Conservation (phyloP, 1,139 yeast genomes). For the Debaryomyces singareniensis region DNA sequence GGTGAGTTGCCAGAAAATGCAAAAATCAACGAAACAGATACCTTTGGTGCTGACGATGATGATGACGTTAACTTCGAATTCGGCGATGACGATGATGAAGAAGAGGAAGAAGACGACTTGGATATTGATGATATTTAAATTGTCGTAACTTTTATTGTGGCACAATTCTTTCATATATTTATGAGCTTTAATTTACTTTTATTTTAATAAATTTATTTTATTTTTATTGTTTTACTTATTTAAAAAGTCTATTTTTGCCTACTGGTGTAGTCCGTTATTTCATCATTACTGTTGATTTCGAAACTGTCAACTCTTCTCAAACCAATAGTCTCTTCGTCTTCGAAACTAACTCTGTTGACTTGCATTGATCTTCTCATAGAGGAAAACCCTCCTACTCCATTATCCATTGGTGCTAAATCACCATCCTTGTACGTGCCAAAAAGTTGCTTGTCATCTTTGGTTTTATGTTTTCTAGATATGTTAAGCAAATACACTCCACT, state of each 20-base stretch:
- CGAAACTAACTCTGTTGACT: slow-evolving; percentile 46
- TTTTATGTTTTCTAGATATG: slow-evolving; percentile 64
- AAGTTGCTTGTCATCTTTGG: slow-evolving; percentile 51
- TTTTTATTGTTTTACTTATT: no score
- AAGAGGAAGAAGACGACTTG: slow-evolving; percentile 59
- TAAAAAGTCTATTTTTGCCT: no score
- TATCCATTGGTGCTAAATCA: slow-evolving; percentile 68
- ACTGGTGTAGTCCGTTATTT: no score
- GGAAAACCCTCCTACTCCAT: slow-evolving; percentile 72
- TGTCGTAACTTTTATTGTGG: no score
- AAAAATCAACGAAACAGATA: slow-evolving; percentile 95
- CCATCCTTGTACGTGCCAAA: slow-evolving; percentile 53
- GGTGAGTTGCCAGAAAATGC: slow-evolving; percentile 98
- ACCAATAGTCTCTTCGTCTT: slow-evolving; percentile 49
- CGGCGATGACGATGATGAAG: slow-evolving; percentile 86
- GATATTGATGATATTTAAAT: slow-evolving; percentile 75
- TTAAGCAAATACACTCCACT: slow-evolving; percentile 82
- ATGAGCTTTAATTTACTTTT: slow-evolving; percentile 4
- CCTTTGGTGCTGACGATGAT: slow-evolving; percentile 94
- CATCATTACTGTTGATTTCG: slow-evolving; percentile 45
- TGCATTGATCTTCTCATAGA: slow-evolving; percentile 63
- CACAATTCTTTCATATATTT: slow-evolving; percentile 8
- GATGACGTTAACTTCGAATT: slow-evolving; percentile 98
- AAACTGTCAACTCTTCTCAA: slow-evolving; percentile 59
- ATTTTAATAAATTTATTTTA: no score